Conservation (phyloP, 2,329 filamentous ascomycete genomes). For the Trichophaea hybrida region DNA sequence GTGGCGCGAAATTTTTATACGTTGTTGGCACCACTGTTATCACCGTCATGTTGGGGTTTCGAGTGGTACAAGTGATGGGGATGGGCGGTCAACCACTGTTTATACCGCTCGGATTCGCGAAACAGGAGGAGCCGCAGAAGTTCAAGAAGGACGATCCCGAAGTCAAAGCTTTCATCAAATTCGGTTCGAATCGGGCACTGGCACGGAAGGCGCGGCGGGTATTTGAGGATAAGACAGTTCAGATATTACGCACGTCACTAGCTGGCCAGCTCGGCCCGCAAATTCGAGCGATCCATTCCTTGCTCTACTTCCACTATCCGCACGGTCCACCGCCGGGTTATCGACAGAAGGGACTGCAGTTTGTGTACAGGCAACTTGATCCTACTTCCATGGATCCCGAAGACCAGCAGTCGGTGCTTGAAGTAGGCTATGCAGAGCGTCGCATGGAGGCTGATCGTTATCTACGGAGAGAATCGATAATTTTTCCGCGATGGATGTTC, state of each 20-base stretch:
- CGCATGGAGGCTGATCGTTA: background rate
- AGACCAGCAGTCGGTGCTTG: background rate
- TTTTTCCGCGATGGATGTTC: slow-evolving; percentile 2
- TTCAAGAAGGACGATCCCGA: slow-evolving; percentile 16
- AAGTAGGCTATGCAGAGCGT: background rate
- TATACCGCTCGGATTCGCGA: slow-evolving; percentile 17
- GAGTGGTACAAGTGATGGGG: background rate
- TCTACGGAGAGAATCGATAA: background rate
- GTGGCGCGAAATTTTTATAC: background rate
- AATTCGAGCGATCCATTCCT: slow-evolving; percentile 11
- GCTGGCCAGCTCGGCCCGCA: slow-evolving; percentile 14
- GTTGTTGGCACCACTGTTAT: background rate
- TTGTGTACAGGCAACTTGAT: background rate
- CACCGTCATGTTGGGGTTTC: background rate
- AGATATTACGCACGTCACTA: slow-evolving; percentile 6
- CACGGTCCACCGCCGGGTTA: slow-evolving; percentile 16
- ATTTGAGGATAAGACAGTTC: background rate
- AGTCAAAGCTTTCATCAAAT: slow-evolving; percentile 9
- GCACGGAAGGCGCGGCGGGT: slow-evolving; percentile 6
- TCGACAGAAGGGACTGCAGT: slow-evolving; percentile 10
- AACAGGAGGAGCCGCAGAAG: slow-evolving; percentile 6
- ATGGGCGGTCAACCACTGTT: slow-evolving; percentile 18
- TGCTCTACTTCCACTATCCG: slow-evolving; percentile 20
- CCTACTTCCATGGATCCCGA: background rate
- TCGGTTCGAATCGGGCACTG: slow-evolving; percentile 9